phyloP scores from a whole-genome alignment of 148 eudicot species.

The Drosera capensis region DNA sequence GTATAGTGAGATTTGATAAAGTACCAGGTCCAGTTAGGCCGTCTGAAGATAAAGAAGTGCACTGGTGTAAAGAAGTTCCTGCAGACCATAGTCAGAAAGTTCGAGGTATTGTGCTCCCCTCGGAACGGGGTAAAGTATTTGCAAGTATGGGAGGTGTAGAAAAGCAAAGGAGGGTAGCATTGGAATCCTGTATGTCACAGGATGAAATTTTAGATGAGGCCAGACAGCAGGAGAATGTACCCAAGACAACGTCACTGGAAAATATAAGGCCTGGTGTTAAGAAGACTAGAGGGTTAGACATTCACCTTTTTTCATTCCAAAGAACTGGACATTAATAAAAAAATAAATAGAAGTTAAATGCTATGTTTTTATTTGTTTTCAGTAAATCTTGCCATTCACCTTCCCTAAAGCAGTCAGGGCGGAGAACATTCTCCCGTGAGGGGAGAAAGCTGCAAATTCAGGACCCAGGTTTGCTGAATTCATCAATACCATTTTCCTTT shows the following conservation, averaged over 20 bases:
- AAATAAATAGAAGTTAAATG: too few species aligned
- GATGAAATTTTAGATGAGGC: slow-evolving; percentile 11
- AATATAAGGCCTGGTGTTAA: slow-evolving; percentile 24
- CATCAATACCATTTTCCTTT: neutral
- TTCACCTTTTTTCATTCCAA: too few species aligned
- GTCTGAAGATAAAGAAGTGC: slow-evolving; percentile 25
- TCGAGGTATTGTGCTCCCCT: slow-evolving; percentile 18
- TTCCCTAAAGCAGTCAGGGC: slow-evolving; percentile 27
- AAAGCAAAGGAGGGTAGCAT: slow-evolving; percentile 25
- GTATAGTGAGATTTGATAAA: slow-evolving; percentile 21
- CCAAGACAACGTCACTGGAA: slow-evolving; percentile 20
- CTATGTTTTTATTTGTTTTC: too few species aligned
- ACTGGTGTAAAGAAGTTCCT: too few species aligned
- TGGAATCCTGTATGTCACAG: slow-evolving; percentile 19
- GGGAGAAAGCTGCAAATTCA: slow-evolving; percentile 9
- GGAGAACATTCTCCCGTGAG: slow-evolving; percentile 15
- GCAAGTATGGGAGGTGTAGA: slow-evolving; percentile 17
- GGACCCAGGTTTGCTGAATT: neutral
- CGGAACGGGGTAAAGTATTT: slow-evolving; percentile 26
- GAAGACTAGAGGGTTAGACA: slow-evolving; percentile 31
- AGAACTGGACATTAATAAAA: too few species aligned
- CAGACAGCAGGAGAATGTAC: slow-evolving; percentile 18
- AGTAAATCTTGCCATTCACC: slow-evolving; percentile 40
- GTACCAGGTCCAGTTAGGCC: slow-evolving; percentile 19
- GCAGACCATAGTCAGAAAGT: slow-evolving; percentile 20